Conservation (phyloP, 140 eudicot genomes). For the Flaveria floridana region DNA sequence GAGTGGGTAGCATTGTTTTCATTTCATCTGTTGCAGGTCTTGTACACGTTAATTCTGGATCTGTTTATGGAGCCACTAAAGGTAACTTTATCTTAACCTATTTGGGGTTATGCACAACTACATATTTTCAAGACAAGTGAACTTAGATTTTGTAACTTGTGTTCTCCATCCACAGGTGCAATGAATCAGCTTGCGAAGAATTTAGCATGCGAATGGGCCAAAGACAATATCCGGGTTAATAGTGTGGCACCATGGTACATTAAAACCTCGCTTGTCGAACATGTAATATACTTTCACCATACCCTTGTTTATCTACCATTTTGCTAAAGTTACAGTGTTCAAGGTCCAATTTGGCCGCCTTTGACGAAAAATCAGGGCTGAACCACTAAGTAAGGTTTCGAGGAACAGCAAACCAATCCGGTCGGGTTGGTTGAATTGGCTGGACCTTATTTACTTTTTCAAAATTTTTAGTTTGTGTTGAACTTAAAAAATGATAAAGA, state of each 20-base stretch:
- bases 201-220: slow-evolving; percentile 88
- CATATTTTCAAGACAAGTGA: not conserved
- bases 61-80: slow-evolving; percentile 76
- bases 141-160: not conserved
- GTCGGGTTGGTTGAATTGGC: too few species aligned
- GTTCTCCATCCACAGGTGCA: slow-evolving; percentile 54
- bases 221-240: slow-evolving; percentile 60
- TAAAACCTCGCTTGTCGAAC: slow-evolving; percentile 60
- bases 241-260: slow-evolving; percentile 73
- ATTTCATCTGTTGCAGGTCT: slow-evolving; percentile 86
- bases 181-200: slow-evolving; percentile 70
- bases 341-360: not conserved
- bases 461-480: not conserved
- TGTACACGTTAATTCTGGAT: slow-evolving; percentile 50
- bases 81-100: slow-evolving; percentile 29
- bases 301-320: not conserved
- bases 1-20: slow-evolving; percentile 65
- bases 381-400: not conserved
- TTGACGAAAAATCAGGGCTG: too few species aligned
- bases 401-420: not conserved
- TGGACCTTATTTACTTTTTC: too few species aligned
- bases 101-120: not conserved
- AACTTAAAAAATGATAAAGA: not conserved
- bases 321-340: not conserved
- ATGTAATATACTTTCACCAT: slow-evolving; percentile 35